Conservation (phyloP, 2,329 filamentous ascomycete species). For the Phyllosticta citriasiana region DNA sequence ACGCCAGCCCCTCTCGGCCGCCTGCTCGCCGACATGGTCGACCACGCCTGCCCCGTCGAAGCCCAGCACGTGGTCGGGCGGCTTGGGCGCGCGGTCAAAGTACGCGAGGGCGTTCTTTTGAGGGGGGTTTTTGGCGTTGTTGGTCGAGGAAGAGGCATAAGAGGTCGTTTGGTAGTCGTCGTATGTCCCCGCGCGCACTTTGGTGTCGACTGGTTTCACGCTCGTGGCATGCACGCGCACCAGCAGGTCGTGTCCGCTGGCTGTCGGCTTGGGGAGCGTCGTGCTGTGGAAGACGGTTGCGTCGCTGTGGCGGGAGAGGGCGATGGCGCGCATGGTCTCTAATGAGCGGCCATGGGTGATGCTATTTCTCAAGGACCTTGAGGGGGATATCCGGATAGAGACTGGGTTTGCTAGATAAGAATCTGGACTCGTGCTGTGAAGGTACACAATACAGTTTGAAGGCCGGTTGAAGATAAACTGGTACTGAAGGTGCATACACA, state of each 20-base stretch:
- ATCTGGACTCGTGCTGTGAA: too few relatives aligned
- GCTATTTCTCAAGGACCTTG: too few relatives aligned
- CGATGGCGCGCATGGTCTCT: slow-evolving; percentile 22
- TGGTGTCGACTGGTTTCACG: slow-evolving; percentile 33
- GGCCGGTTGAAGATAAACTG: too few relatives aligned
- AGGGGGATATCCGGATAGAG: too few relatives aligned
- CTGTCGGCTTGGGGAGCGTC: slow-evolving; percentile 23
- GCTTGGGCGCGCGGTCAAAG: slow-evolving; percentile 19
- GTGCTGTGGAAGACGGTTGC: slow-evolving; percentile 18
- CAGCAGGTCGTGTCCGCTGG: slow-evolving; percentile 26
- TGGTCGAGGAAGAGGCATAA: slow-evolving; percentile 7
- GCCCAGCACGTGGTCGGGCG: slow-evolving; percentile 31
- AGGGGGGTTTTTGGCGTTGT: too few relatives aligned
- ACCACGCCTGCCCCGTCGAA: slow-evolving; percentile 36
- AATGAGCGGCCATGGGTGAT: background rate
- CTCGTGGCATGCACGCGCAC: slow-evolving; percentile 29
- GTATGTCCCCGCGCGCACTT: slow-evolving; percentile 25
- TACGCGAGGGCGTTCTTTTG: slow-evolving; percentile 18
- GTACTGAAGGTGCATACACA: too few relatives aligned
- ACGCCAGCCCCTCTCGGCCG: slow-evolving; percentile 27
- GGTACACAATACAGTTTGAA: too few relatives aligned
- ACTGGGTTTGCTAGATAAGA: too few relatives aligned
- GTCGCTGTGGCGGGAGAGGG: slow-evolving; percentile 20
- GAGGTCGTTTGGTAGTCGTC: slow-evolving; percentile 24
- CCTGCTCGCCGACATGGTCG: slow-evolving; percentile 16